These are phyloP conservation scores for Esteya vermicola DNA, from an alignment of 2,329 filamentous ascomycete species.

Conservation along the genomic window DNA sequence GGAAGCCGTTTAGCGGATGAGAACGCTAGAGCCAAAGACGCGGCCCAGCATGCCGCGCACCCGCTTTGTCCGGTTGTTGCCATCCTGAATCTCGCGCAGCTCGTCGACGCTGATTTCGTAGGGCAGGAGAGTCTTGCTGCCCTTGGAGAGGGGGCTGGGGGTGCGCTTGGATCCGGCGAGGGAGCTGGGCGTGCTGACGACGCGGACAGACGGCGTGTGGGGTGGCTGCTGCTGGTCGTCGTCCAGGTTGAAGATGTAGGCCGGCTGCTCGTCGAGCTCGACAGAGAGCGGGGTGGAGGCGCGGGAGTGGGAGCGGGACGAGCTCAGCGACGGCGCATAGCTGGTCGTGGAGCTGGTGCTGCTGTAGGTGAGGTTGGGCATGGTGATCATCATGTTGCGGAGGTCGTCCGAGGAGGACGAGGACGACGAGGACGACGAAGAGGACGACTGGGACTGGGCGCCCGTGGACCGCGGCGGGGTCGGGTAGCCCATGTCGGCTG, in stretches of 20 bases:
- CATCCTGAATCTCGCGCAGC: slow-evolving; percentile 33
- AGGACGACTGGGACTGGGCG: too few relatives aligned
- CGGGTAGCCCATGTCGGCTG: slow-evolving; percentile 23
- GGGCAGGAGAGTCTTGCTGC: slow-evolving; percentile 24
- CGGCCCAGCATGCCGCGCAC: slow-evolving; percentile 38
- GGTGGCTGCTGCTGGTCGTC: slow-evolving; percentile 36
- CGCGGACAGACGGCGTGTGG: slow-evolving; percentile 28
- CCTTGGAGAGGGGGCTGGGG: slow-evolving; percentile 6
- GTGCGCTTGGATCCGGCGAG: slow-evolving; percentile 8
- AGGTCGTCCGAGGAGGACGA: too few relatives aligned
- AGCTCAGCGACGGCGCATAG: slow-evolving; percentile 30
- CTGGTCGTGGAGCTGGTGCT: slow-evolving; percentile 29
- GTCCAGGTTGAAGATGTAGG: slow-evolving; percentile 25
- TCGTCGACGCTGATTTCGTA: slow-evolving; percentile 42
- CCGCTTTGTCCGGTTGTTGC: slow-evolving; percentile 30
- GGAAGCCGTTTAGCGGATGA: slow-evolving; percentile 19
- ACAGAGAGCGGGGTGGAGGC: slow-evolving; percentile 34
- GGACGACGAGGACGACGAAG: too few relatives aligned
- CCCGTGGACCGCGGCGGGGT: slow-evolving; percentile 33
- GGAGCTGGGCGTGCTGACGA: slow-evolving; percentile 12
- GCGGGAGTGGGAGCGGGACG: slow-evolving; percentile 28
- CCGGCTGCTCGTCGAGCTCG: slow-evolving; percentile 22
- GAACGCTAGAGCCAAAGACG: slow-evolving; percentile 28
- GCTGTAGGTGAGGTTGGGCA: slow-evolving; percentile 33
- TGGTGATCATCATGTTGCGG: slow-evolving; percentile 14